Evolutionary conservation across 805 yeast genomes (phyloP), one percentile per base, ranked within the genome.

Genomic region (Ogataea nitratoaversa): DNA sequence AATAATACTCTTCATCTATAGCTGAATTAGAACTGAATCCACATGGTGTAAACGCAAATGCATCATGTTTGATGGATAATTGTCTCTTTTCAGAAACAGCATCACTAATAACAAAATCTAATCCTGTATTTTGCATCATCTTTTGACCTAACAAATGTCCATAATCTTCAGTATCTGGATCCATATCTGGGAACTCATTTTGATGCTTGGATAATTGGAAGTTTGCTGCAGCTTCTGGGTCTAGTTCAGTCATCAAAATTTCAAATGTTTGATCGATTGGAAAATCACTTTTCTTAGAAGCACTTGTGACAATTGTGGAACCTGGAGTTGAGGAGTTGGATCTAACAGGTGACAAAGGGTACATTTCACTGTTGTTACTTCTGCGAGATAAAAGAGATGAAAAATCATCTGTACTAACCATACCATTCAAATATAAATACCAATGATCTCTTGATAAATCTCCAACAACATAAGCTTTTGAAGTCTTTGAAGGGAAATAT

Each of bases 1-100:
- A 84, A 50, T 71, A 63, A 56, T 78, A 78, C 50, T 74, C 71
- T 31, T 71, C 75, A 33, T 77, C 69, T 33, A 84, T 60, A 29
- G 90, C 69, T 16, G 95, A 82, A 62, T 91, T 91, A 33, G 96
- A 86, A 2, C 96, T 87, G 57, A 79, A 91, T 7, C 99, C 99
- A 61, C 98, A 91, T 2, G 99, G 99, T 4, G 84, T 69, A 61
- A 91, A 91, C 22, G 93, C 82, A 64, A 88, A 91, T 8, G 96
- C 85, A 65, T 91, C 98, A 53, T 82, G 88, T 40, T 77, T 60
- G 12, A 41, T 35, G 9, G 30, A 23, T 30, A 19, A 13, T 36
- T 36, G 18, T 14, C n/a, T 14, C 23, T 5, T 2, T 36, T 37
- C 13, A 6, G 30, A n/a, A 6, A 27, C 8, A 6, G 30, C 30